A percentile compares a stretch with the other conserved stretches of the same genome.
These are phyloP conservation scores for Salix caprea DNA, from an alignment of 345 rosid genomes.

Conservation along the genomic window DNA sequence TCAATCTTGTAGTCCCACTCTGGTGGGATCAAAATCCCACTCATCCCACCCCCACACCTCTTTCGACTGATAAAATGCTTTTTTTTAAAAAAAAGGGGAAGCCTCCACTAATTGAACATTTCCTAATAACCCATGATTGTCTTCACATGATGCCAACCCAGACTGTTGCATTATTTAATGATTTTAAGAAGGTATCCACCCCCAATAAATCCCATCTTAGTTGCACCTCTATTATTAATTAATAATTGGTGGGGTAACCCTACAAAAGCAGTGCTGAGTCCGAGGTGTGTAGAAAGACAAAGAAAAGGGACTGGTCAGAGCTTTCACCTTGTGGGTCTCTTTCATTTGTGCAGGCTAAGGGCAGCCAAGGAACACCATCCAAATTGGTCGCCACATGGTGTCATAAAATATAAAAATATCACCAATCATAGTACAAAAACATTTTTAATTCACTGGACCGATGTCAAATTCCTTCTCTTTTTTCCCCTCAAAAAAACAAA, in stretches of 20 bases:
- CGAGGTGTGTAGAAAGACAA: slow-evolving; percentile 4
- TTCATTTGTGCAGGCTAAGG: slow-evolving; percentile 4
- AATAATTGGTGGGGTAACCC: neutral
- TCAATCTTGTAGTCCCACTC: slow-evolving; percentile 4
- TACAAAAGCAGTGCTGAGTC: neutral
- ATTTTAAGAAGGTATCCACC: slow-evolving; percentile 11
- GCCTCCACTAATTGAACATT: slow-evolving; percentile 18
- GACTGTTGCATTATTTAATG: slow-evolving; percentile 10
- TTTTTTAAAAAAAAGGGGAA: neutral
- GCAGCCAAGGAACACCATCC: slow-evolving; percentile 34
- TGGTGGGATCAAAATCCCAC: slow-evolving; percentile 42
- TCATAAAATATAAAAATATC: slow-evolving; percentile 3
- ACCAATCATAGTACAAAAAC: slow-evolving; percentile 16
- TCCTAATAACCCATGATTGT: slow-evolving; percentile 33
- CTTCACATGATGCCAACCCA: slow-evolving; percentile 46
- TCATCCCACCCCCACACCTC: neutral
- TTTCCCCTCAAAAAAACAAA: neutral
- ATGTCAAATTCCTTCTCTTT: neutral
- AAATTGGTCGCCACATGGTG: slow-evolving; percentile 47
- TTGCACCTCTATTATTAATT: neutral
- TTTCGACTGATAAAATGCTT: neutral
- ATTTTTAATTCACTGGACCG: neutral
- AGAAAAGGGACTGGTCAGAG: neutral
- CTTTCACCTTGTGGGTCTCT: slow-evolving; percentile 12
- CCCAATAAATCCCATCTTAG: slow-evolving; percentile 9